Evolutionary conservation across 306 rosid genomes (phyloP).

Genomic region (Medicago arabica): DNA sequence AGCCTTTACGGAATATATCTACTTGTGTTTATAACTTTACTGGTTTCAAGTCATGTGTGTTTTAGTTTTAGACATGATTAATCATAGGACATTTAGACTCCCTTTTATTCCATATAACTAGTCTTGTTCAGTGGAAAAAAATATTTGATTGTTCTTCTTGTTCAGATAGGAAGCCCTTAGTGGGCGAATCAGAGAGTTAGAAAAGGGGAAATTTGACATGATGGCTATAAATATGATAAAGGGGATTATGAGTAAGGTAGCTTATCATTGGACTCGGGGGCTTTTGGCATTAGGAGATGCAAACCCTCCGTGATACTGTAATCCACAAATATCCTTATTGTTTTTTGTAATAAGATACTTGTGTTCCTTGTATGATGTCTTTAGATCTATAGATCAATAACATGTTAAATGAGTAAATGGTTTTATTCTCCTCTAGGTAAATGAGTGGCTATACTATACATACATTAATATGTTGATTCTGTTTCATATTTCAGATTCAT

Average conservation of each 20-base stretch:
- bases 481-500: conserved; percentile 68
- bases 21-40: conserved; percentile 21
- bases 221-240: too few relatives aligned
- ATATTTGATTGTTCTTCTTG: neutral
- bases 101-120: too few relatives aligned
- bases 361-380: neutral
- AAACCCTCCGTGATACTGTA: neutral
- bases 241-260: too few relatives aligned
- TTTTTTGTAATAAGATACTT: neutral
- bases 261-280: neutral
- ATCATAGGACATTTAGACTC: neutral
- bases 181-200: neutral
- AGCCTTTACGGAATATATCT: conserved; percentile 7
- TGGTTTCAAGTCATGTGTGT: conserved; percentile 14
- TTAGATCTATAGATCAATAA: neutral
- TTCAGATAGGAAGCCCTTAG: neutral
- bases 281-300: neutral
- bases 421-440: conserved; percentile 16
- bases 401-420: neutral
- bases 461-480: conserved; percentile 29
- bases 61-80: conserved; percentile 2
- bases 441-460: conserved; percentile 6
- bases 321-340: neutral
- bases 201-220: neutral
- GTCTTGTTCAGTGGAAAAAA: neutral